These are phyloP conservation scores for Filobasidium wieringae DNA, from an alignment of 768 basidiomycete species.

Conservation along the genomic window DNA sequence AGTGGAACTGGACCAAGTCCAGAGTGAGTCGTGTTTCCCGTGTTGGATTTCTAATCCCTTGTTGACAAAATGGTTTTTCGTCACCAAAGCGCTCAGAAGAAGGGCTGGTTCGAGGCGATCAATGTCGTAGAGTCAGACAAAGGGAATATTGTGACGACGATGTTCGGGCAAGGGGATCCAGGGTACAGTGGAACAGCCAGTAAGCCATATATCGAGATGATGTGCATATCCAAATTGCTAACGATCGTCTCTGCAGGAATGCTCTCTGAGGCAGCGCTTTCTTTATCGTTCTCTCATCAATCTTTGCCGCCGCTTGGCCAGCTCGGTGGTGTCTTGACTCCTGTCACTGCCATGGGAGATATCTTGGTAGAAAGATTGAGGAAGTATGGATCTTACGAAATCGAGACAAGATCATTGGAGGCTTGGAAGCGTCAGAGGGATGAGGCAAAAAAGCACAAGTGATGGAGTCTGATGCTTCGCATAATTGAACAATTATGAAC, in stretches of 20 bases:
- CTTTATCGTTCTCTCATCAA: conserved; percentile 49
- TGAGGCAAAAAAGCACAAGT: conserved; percentile 6
- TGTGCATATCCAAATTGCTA: conserved; percentile 32
- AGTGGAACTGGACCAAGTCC: conserved; percentile 37
- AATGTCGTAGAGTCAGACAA: conserved; percentile 60
- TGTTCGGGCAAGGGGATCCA: conserved; percentile 63
- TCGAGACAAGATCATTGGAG: conserved; percentile 17
- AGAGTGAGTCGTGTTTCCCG: conserved; percentile 44
- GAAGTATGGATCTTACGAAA: conserved; percentile 41
- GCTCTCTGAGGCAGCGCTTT: conserved; percentile 67
- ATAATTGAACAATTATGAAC: too few species aligned
- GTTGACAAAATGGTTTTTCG: not conserved
- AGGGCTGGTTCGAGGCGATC: conserved; percentile 52
- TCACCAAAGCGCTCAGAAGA: conserved; percentile 46
- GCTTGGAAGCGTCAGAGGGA: conserved; percentile 3
- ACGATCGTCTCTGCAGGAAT: conserved; percentile 56
- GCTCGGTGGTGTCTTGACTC: conserved; percentile 69
- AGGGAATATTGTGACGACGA: conserved; percentile 48
- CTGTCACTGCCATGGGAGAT: conserved; percentile 69
- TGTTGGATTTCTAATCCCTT: not conserved
- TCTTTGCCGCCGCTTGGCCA: conserved; percentile 50
- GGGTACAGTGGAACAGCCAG: conserved; percentile 33
- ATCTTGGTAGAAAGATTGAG: conserved; percentile 43
- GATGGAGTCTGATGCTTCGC: too few species aligned
- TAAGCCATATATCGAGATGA: too few species aligned